These are phyloP conservation scores for Adansonia rubrostipa DNA, from an alignment of 441 rosid genomes.

Conservation along the genomic window DNA sequence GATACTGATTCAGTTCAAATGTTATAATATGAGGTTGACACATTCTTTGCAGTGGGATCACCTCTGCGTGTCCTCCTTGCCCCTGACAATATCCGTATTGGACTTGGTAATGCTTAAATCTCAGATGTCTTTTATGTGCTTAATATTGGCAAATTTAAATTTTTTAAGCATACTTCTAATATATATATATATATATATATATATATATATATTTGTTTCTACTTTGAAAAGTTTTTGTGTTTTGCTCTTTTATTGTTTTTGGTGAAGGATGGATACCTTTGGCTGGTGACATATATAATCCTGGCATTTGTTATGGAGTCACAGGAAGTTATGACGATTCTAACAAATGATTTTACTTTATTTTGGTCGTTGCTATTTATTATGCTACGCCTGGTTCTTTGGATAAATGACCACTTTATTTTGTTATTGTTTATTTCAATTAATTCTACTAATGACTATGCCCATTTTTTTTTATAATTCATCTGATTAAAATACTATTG, in stretches of 20 bases:
- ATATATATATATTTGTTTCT: not conserved
- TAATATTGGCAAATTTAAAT: not conserved
- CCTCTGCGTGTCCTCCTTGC: conserved; percentile 97
- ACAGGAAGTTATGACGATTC: not conserved
- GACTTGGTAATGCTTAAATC: conserved; percentile 60
- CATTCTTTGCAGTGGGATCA: conserved; percentile 97
- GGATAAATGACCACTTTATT: not conserved
- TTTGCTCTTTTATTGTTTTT: not conserved
- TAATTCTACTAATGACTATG: not conserved
- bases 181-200: too few species aligned
- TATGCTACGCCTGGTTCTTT: conserved; percentile 18
- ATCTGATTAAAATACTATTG: not conserved
- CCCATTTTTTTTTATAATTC: not conserved
- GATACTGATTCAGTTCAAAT: conserved; percentile 24
- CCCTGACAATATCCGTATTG: conserved; percentile 85
- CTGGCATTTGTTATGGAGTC: conserved; percentile 12
- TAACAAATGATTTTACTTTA: conserved; percentile 15
- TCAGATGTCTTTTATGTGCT: conserved; percentile 3
- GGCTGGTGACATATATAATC: not conserved
- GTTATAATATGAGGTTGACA: conserved; percentile 70
- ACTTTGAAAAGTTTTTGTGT: not conserved
- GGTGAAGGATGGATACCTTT: not conserved
- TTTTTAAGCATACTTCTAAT: not conserved
- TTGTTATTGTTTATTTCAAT: not conserved
- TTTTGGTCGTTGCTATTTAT: conserved; percentile 18